Base-by-base conservation (phyloP, 257 asterid species). In the Misopates orontium region DNA sequence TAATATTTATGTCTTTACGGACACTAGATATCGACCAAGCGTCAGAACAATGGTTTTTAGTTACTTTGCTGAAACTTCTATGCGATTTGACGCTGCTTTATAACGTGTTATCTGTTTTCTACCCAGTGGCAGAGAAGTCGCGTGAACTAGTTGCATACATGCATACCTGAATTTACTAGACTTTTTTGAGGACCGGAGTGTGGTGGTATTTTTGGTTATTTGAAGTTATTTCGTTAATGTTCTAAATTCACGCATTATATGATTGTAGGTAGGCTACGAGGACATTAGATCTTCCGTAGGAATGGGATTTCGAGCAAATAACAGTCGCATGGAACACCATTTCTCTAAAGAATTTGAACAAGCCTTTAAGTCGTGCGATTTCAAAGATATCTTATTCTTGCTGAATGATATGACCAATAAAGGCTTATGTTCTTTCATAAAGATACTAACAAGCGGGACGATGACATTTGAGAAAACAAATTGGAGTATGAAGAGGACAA, bases 341-440 rank as follows among this genome's bases (percentile, higher is more conserved):
- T 65, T 41, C 53, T 62, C 14, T 63, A 72, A 68, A 70, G 83
- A 66, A 56, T 72, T 78, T 60, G 63, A 50, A 32, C 73, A n/a
- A 69, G 49, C 59, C 58, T 75, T 40, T 49, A 63, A 72, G 66
- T 79, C 76, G 23, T 48, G 55, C 22, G 61, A 48, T 53, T 59
- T 78, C 71, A 75, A 64, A 73, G 75, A 80, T 69, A 21, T 80
- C 52, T 71, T 55, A 39, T 67, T 56, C 66, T 71, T 84, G 71
- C 77, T 89, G 51, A 87, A 89, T 73, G 56, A 61, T 41, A 81
- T 92, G 98, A 84, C 87, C 72, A 80, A 77, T 67, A 79, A 73
- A 67, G 91, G 91, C 69, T 68, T 92, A 66, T 78, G 51, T 71
- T 69, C 80, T 73, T 53, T 87, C 64, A 73, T 68, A 15, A 73